Evolutionary conservation across 2,329 filamentous ascomycete genomes (phyloP).

Genomic region (Colletotrichum godetiae): DNA sequence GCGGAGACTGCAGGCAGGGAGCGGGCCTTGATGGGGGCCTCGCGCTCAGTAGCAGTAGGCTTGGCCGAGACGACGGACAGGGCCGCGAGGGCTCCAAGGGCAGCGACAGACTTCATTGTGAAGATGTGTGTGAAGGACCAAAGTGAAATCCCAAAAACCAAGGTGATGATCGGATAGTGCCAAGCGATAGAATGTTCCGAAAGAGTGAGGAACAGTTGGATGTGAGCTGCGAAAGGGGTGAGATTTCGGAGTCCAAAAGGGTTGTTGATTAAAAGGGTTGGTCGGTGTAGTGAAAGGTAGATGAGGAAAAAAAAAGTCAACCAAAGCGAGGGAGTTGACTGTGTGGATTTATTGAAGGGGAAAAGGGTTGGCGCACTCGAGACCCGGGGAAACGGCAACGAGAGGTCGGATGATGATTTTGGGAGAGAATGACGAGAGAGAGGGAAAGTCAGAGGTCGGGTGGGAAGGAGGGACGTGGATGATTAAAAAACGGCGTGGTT

Average conservation of each 20-base stretch:
- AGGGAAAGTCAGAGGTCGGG: conserved; percentile 8
- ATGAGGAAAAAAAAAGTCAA: conserved; percentile 28
- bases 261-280: conserved; percentile 34
- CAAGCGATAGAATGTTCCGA: conserved; percentile 28
- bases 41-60: conserved; percentile 61
- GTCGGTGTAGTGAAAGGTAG: conserved; percentile 27
- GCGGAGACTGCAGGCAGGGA: conserved; percentile 61
- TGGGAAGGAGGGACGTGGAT: conserved; percentile 29
- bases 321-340: conserved; percentile 37
- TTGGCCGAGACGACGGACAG: conserved; percentile 56
- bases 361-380: conserved; percentile 27
- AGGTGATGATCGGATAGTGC: conserved; percentile 26
- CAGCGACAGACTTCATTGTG: conserved; percentile 61
- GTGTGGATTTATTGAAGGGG: conserved; percentile 17
- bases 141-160: conserved; percentile 17
- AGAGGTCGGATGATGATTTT: conserved; percentile 18
- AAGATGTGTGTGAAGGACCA: conserved; percentile 28
- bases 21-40: conserved; percentile 62
- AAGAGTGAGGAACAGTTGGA: conserved; percentile 16
- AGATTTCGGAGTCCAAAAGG: conserved; percentile 18
- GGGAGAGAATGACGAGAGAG: conserved; percentile 22
- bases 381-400: conserved; percentile 21
- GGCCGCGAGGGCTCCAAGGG: conserved; percentile 62
- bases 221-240: conserved; percentile 14
- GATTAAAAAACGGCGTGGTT: conserved; percentile 33